phyloP scores from a whole-genome alignment of 495 filamentous ascomycete species.

The Podospora conica region DNA sequence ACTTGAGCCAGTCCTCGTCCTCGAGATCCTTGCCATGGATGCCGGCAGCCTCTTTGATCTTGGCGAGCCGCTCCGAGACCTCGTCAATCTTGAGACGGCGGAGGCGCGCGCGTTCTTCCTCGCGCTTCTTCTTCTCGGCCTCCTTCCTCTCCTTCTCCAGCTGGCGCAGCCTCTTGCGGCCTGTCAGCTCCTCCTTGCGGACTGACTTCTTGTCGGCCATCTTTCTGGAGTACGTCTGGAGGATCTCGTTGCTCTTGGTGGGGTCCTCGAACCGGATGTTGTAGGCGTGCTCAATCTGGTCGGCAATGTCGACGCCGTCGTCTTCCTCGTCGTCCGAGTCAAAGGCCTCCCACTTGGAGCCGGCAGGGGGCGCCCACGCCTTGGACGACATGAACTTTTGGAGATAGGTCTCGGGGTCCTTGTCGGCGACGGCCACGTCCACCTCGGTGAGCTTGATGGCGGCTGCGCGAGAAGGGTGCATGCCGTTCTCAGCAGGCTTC shows the following conservation, averaged over 20 bases:
- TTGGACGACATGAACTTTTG: conserved; percentile 83
- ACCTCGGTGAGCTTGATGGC: conserved; percentile 47
- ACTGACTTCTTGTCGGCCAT: conserved; percentile 72
- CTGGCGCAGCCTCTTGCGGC: conserved; percentile 69
- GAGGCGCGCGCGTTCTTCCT: conserved; percentile 75
- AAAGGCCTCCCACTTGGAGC: conserved; percentile 61
- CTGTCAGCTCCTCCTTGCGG: conserved; percentile 70
- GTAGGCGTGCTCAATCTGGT: conserved; percentile 87
- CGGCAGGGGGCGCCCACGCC: conserved; percentile 70
- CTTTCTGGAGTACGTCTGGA: conserved; percentile 84
- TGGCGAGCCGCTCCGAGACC: conserved; percentile 69
- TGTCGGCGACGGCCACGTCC: conserved; percentile 74
- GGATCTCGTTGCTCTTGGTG: conserved; percentile 68
- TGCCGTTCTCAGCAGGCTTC: conserved; percentile 22
- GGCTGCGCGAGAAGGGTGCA: conserved; percentile 43
- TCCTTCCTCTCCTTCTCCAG: conserved; percentile 70
- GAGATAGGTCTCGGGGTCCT: conserved; percentile 83
- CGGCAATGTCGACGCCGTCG: conserved; percentile 64
- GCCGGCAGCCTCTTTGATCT: conserved; percentile 83
- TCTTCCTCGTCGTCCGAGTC: conserved; percentile 91
- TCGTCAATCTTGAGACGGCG: conserved; percentile 85
- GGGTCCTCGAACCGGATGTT: conserved; percentile 96
- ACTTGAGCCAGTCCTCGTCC: conserved; percentile 69
- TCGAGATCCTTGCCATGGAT: conserved; percentile 60
- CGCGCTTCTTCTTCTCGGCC: conserved; percentile 65